These are phyloP conservation scores for Talaromyces sp. DNA, from an alignment of 2,329 filamentous ascomycete species.

Conservation along the genomic window DNA sequence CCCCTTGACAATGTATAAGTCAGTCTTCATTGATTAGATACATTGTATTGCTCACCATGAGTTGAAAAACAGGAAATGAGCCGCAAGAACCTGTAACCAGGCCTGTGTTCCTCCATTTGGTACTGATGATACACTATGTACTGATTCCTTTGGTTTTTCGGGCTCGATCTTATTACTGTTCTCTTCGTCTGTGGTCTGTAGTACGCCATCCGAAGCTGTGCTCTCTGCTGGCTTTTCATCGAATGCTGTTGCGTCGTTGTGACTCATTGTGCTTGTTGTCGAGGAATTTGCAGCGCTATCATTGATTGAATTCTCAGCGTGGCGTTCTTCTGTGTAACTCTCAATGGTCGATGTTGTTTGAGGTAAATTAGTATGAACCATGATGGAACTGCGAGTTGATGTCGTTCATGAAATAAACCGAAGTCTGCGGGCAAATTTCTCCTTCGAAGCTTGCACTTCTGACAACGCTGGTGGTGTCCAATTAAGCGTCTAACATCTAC, in stretches of 20 bases:
- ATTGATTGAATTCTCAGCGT: background rate
- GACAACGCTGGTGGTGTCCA: background rate
- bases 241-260: background rate
- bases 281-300: background rate
- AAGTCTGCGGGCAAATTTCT: background rate
- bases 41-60: slow-evolving; percentile 24
- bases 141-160: background rate
- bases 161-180: background rate
- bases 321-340: background rate
- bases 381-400: background rate
- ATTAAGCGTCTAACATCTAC: background rate
- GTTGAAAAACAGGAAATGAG: slow-evolving; percentile 34
- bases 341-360: background rate
- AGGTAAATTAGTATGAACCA: background rate
- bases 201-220: background rate
- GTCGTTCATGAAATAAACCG: background rate
- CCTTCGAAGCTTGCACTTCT: background rate
- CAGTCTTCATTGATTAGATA: too few species aligned
- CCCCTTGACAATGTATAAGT: slow-evolving; percentile 20
- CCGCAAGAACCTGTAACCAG: slow-evolving; percentile 33
- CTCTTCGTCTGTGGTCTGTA: background rate
- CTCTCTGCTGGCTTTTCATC: background rate
- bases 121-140: slow-evolving; percentile 9
- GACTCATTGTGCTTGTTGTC: slow-evolving; percentile 29
- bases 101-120: slow-evolving; percentile 32